These are phyloP conservation scores for Aphanomyces stellatus DNA, from an alignment of 352 stramenopile species.

Conservation along the genomic window DNA sequence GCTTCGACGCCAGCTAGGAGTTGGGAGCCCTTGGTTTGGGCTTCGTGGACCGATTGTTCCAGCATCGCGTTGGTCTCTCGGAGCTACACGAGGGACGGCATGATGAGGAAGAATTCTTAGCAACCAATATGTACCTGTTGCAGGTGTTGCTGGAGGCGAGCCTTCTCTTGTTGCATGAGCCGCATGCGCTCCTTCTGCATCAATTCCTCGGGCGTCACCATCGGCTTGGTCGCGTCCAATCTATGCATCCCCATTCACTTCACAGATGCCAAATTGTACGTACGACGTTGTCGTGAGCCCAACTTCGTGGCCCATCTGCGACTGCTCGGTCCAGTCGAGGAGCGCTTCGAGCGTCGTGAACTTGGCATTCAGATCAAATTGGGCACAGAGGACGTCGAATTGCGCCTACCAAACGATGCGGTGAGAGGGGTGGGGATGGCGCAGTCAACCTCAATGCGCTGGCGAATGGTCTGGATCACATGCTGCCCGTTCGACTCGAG, in stretches of 20 bases:
- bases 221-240: not conserved
- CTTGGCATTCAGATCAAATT: conserved; percentile 4
- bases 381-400: not conserved
- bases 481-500: conserved; percentile 4
- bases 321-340: conserved; percentile 11
- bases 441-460: conserved; percentile 11
- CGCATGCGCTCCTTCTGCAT: conserved; percentile 4
- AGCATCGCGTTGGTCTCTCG: conserved; percentile 1
- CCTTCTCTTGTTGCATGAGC: conserved; percentile 14
- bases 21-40: not conserved
- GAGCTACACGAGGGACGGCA: not conserved
- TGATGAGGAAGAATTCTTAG: too few relatives aligned
- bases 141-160: conserved; percentile 2
- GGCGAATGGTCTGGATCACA: conserved; percentile 12
- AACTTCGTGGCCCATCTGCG: conserved; percentile 7
- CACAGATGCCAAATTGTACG: not conserved
- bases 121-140: conserved; percentile 17
- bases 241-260: too few relatives aligned
- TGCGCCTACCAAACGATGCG: not conserved
- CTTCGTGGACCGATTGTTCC: not conserved
- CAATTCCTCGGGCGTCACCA: conserved; percentile 3
- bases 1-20: not conserved
- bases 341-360: conserved; percentile 8
- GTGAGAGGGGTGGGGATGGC: not conserved
- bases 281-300: conserved; percentile 4